Conservation (phyloP, 1,139 yeast species). For the Tardiomyces blankii region DNA sequence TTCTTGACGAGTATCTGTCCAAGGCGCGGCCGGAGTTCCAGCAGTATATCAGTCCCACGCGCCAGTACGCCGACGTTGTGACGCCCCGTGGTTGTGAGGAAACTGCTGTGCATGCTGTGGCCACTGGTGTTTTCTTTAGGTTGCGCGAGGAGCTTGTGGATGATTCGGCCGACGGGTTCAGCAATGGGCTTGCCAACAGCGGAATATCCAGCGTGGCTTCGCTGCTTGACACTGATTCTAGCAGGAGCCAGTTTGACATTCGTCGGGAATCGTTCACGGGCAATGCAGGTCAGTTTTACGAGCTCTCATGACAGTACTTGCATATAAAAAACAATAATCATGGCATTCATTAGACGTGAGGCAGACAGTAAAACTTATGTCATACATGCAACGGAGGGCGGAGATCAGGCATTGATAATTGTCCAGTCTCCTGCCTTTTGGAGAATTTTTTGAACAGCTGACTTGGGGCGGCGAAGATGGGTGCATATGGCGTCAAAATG, state of each 20-base stretch:
- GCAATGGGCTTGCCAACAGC: not conserved
- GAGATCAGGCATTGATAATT: not conserved
- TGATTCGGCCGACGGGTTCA: conserved; percentile 2
- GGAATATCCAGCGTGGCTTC: too few relatives aligned
- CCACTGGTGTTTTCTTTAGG: conserved; percentile 57
- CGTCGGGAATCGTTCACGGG: conserved; percentile 13
- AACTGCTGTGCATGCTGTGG: conserved; percentile 52
- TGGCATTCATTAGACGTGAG: not conserved
- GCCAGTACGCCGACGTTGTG: conserved; percentile 69
- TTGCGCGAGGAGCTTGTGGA: conserved; percentile 19
- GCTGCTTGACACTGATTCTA: too few relatives aligned
- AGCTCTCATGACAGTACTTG: conserved; percentile 6
- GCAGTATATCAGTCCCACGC: conserved; percentile 63
- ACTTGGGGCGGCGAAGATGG: conserved; percentile 45
- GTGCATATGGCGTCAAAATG: conserved; percentile 68
- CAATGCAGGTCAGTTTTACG: conserved; percentile 14
- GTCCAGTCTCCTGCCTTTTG: conserved; percentile 21
- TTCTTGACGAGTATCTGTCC: conserved; percentile 51
- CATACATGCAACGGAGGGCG: too few relatives aligned
- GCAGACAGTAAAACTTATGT: too few relatives aligned
- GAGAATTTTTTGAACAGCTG: conserved; percentile 32
- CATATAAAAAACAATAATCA: not conserved
- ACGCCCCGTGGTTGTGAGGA: conserved; percentile 59
- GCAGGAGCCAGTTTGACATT: conserved; percentile 5
- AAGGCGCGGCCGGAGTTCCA: conserved; percentile 69